Conservation (phyloP, 2,329 filamentous ascomycete genomes). For the Colletotrichum chrysophilum region DNA sequence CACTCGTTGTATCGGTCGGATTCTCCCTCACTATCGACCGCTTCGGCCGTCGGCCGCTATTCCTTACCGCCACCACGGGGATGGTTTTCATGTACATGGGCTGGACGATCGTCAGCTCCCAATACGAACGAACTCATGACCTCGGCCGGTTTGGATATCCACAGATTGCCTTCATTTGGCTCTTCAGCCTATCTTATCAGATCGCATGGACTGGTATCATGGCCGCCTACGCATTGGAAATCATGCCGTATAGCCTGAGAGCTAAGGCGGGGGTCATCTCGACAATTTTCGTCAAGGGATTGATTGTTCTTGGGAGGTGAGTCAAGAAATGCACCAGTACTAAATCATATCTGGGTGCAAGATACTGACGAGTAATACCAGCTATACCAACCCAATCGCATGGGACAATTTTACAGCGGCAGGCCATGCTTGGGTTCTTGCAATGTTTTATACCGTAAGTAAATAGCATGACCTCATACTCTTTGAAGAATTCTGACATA, state of each 20-base stretch:
- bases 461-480: fast-evolving
- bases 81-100: background rate
- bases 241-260: background rate
- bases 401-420: background rate
- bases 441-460: background rate
- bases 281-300: background rate
- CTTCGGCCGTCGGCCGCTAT: background rate
- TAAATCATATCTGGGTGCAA: too few species aligned
- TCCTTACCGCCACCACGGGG: background rate
- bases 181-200: background rate
- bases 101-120: background rate
- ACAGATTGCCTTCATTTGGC: background rate
- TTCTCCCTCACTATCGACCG: background rate
- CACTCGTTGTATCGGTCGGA: background rate
- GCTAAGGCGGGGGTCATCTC: background rate
- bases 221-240: background rate
- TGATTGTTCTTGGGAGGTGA: background rate
- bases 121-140: background rate
- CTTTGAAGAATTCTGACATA: background rate
- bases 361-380: background rate
- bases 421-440: background rate
- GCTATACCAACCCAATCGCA: background rate
- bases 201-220: background rate
- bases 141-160: background rate
- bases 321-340: background rate